A percentile compares a stretch with the other conserved stretches of the same genome.
These are phyloP conservation scores for Heliosperma pusillum DNA, from an alignment of 148 eudicot genomes.

Conservation along the genomic window DNA sequence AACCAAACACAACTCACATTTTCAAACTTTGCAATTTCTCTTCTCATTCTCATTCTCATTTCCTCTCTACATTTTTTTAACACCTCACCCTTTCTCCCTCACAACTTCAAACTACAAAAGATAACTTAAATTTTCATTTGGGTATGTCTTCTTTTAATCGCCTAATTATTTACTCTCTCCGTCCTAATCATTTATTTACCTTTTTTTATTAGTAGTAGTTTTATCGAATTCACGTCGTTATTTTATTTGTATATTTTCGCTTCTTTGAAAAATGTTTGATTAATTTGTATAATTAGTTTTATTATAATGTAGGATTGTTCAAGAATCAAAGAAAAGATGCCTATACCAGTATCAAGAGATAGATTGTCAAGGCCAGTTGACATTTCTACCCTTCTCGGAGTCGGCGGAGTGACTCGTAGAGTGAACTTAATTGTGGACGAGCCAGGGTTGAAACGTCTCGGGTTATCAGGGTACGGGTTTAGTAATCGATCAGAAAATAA, in stretches of 20 bases:
- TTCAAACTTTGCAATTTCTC: neutral
- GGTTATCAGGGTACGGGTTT: conserved; percentile 29
- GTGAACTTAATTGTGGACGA: conserved; percentile 39
- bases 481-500: conserved; percentile 24
- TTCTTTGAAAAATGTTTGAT: neutral
- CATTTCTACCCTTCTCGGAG: conserved; percentile 27
- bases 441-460: conserved; percentile 25
- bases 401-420: conserved; percentile 28
- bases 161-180: too few relatives aligned
- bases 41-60: conserved; percentile 5
- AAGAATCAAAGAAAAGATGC: conserved; percentile 19
- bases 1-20: neutral
- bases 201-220: too few relatives aligned
- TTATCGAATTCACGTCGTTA: too few relatives aligned
- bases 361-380: conserved; percentile 60
- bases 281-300: neutral
- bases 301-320: conserved; percentile 6
- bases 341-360: conserved; percentile 52
- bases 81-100: neutral
- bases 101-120: neutral
- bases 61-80: neutral
- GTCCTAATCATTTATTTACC: neutral
- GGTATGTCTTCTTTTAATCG: neutral
- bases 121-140: neutral
- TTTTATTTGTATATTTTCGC: too few relatives aligned